Evolutionary conservation across 768 basidiomycete genomes (phyloP).

Genomic region (Russula abietina): DNA sequence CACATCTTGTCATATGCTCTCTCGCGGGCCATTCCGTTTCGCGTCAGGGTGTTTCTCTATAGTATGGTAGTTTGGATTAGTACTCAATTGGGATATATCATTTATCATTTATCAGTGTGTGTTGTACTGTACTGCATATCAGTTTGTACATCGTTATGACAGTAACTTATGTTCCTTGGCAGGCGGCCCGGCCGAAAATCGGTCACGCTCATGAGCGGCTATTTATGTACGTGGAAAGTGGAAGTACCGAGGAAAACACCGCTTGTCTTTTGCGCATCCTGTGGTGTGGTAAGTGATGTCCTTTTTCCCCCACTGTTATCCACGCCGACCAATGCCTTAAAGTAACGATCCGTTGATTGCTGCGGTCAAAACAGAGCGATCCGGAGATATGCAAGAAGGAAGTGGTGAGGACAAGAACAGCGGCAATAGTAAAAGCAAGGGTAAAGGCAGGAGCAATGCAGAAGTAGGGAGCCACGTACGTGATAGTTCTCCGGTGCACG

Average conservation of each 20-base stretch:
- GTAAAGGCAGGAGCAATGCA: neutral
- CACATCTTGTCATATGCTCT: slow-evolving; percentile 4
- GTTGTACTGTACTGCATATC: no score
- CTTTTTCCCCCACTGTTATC: neutral
- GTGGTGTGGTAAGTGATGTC: neutral
- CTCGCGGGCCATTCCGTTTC: slow-evolving; percentile 19
- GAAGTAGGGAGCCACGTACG: neutral
- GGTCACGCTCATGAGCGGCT: no score
- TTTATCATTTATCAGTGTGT: no score
- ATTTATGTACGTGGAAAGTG: no score
- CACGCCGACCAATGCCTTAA: neutral
- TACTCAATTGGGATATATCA: no score
- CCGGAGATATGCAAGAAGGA: neutral
- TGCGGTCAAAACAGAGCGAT: neutral
- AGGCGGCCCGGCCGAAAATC: no score
- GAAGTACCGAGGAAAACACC: no score
- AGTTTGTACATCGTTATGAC: no score
- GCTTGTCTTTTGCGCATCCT: neutral
- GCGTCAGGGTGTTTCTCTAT: slow-evolving; percentile 7
- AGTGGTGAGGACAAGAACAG: no score
- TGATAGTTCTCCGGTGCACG: no score
- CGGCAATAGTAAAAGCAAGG: neutral
- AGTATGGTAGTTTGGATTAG: no score
- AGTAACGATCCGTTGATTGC: neutral
- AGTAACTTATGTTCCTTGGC: no score